These are phyloP conservation scores for Cucurbita ficifolia DNA, from an alignment of 306 rosid species.

Conservation along the genomic window DNA sequence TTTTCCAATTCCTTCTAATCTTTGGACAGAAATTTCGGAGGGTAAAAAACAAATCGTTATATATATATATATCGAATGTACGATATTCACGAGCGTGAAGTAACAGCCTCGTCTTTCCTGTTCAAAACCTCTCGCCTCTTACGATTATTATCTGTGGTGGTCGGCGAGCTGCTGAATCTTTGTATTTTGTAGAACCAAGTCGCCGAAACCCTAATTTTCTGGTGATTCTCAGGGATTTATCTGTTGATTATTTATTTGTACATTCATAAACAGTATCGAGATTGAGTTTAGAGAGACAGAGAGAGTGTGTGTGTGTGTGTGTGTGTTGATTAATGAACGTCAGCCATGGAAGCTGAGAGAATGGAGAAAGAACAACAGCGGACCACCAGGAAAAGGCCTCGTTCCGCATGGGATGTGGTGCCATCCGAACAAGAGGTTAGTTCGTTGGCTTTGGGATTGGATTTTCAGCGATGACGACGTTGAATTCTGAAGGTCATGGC, in stretches of 20 bases:
- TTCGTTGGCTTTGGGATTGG: slow-evolving; percentile 21
- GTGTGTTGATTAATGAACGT: slow-evolving; percentile 13
- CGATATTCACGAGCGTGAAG: not conserved
- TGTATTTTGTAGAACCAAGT: not conserved
- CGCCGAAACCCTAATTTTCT: slow-evolving; percentile 11
- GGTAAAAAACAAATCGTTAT: too few species aligned
- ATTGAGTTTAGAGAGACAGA: not conserved
- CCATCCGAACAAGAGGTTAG: slow-evolving; percentile 63
- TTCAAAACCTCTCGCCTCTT: not conserved
- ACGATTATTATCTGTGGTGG: not conserved
- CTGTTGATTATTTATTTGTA: slow-evolving; percentile 12
- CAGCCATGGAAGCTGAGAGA: slow-evolving; percentile 19
- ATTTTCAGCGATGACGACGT: slow-evolving; percentile 11
- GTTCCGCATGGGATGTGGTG: slow-evolving; percentile 66
- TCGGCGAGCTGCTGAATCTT: not conserved
- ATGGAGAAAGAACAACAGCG: slow-evolving; percentile 48
- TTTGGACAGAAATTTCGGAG: too few species aligned
- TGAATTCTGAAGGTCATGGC: not conserved
- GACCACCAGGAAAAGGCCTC: slow-evolving; percentile 55
- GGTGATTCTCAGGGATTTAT: not conserved
- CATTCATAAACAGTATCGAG: not conserved
- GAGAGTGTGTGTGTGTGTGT: too few species aligned
- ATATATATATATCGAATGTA: not conserved
- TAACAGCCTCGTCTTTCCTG: not conserved
- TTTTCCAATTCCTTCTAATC: too few species aligned